Evolutionary conservation across 345 rosid species (phyloP).

Genomic region (Brassica napus): Da-Ae NC_063437.1:2834501-2835000

Average conservation of each 20-base stretch:
- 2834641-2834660: no score
- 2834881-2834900: slow-evolving; percentile 33
- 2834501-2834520: no score
- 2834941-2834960: slow-evolving; percentile 57
- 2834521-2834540: no score
- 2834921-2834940: slow-evolving; percentile 62
- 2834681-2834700: no score
- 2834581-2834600: no score
- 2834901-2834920: slow-evolving; percentile 61
- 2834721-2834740: slow-evolving; percentile 27
- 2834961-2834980: slow-evolving; percentile 36
- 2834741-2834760: slow-evolving; percentile 60
- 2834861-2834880: slow-evolving; percentile 20
- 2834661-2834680: no score
- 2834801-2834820: slow-evolving; percentile 68
- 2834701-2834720: slow-evolving; percentile 59
- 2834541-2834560: no score
- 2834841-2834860: slow-evolving; percentile 28
- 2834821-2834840: slow-evolving; percentile 12
- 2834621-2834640: no score
- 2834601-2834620: no score
- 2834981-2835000: slow-evolving; percentile 44
- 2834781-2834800: slow-evolving; percentile 77
- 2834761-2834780: slow-evolving; percentile 71
- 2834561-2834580: no score